Conservation (phyloP, 2,329 filamentous ascomycete species). For the Torrubiellomyces zombiae region DNA sequence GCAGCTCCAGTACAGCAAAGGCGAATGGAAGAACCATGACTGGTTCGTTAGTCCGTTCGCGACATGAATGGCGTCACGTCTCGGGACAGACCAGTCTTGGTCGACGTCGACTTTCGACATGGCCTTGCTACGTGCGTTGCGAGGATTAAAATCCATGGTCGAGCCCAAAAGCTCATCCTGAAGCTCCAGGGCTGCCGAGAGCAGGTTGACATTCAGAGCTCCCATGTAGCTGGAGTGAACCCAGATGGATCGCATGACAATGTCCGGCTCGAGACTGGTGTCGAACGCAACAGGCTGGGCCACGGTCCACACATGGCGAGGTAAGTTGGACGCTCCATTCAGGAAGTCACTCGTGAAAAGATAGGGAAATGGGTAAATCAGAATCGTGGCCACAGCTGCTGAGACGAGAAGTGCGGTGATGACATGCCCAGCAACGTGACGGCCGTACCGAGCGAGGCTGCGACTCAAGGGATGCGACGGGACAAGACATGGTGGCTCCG, state of each 20-base stretch:
- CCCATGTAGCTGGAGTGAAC: slow-evolving; percentile 69
- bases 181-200: slow-evolving; percentile 49
- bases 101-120: slow-evolving; percentile 10
- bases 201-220: slow-evolving; percentile 48
- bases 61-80: slow-evolving; percentile 40
- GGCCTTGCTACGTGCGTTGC: slow-evolving; percentile 14
- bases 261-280: slow-evolving; percentile 38
- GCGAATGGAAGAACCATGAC: slow-evolving; percentile 70
- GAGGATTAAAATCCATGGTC: slow-evolving; percentile 38
- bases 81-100: slow-evolving; percentile 17
- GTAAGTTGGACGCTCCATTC: slow-evolving; percentile 53
- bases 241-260: slow-evolving; percentile 73
- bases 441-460: slow-evolving; percentile 52
- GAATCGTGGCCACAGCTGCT: slow-evolving; percentile 50
- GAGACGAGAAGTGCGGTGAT: slow-evolving; percentile 57
- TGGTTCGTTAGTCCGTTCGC: slow-evolving; percentile 42
- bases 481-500: slow-evolving; percentile 51
- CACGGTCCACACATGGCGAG: slow-evolving; percentile 69
- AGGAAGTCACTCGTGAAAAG: slow-evolving; percentile 57
- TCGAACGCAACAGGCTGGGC: slow-evolving; percentile 44
- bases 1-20: slow-evolving; percentile 65
- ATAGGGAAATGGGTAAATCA: slow-evolving; percentile 62
- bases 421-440: slow-evolving; percentile 55
- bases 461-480: slow-evolving; percentile 48
- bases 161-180: slow-evolving; percentile 53